These are phyloP conservation scores for Scleroderma bovista DNA, from an alignment of 768 basidiomycete genomes.

Conservation along the genomic window DNA sequence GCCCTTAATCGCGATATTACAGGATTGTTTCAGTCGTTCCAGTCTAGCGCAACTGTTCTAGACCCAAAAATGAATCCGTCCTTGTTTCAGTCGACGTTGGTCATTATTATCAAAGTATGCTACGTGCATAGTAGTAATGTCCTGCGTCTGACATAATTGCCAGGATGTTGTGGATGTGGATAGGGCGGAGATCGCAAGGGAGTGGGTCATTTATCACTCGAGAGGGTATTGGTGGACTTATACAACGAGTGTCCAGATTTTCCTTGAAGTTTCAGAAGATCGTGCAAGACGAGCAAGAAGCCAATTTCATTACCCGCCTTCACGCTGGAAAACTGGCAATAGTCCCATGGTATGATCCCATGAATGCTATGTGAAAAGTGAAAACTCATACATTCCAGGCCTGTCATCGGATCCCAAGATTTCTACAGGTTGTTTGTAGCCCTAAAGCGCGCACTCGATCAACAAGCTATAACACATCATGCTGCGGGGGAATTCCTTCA, in stretches of 20 bases:
- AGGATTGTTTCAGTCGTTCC: slow-evolving; percentile 57
- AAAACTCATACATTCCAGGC: slow-evolving; percentile 17
- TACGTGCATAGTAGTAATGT: too few relatives aligned
- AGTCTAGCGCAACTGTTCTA: too few relatives aligned
- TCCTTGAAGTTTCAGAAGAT: slow-evolving; percentile 54
- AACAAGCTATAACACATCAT: slow-evolving; percentile 42
- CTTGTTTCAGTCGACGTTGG: slow-evolving; percentile 53
- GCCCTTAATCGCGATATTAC: slow-evolving; percentile 57
- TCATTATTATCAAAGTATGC: slow-evolving; percentile 51
- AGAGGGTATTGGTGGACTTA: too few relatives aligned
- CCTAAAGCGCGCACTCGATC: slow-evolving; percentile 42
- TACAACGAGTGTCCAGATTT: too few relatives aligned
- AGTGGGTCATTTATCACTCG: too few relatives aligned
- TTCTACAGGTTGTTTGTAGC: slow-evolving; percentile 50
- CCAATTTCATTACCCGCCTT: slow-evolving; percentile 56
- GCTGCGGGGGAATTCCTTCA: slow-evolving; percentile 50
- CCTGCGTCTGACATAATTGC: too few relatives aligned
- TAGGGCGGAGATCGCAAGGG: slow-evolving; percentile 50
- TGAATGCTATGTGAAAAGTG: not conserved
- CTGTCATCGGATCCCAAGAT: slow-evolving; percentile 56
- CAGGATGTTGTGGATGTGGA: slow-evolving; percentile 58
- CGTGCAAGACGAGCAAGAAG: slow-evolving; percentile 51
- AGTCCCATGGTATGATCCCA: slow-evolving; percentile 42
- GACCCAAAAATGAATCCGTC: slow-evolving; percentile 54
- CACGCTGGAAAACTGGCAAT: slow-evolving; percentile 51